Evolutionary conservation across 192 early-diverging fungal species (phyloP).

Genomic region (Linnemannia exigua): DNA sequence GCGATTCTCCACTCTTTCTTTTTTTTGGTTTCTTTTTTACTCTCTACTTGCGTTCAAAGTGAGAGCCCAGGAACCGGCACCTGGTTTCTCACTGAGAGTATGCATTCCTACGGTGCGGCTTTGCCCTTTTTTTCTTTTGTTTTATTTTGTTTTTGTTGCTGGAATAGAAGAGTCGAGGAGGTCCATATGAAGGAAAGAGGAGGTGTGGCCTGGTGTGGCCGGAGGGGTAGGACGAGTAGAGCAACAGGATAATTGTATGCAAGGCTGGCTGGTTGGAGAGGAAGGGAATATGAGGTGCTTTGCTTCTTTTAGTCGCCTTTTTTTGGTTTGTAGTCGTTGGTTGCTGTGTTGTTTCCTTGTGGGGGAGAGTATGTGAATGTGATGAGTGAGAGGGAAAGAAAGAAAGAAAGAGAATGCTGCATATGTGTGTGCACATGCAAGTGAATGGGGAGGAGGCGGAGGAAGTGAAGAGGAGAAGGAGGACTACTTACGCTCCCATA

Average conservation of each 20-base stretch:
- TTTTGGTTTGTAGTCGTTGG: not conserved
- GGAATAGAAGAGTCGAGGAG: not conserved
- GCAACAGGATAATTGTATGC: not conserved
- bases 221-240: not conserved
- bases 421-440: not conserved
- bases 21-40: not conserved
- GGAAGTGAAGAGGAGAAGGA: not conserved
- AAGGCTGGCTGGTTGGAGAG: not conserved
- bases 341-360: no score
- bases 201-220: not conserved
- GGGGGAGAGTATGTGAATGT: not conserved
- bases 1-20: not conserved
- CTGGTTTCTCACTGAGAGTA: not conserved
- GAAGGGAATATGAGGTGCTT: not conserved
- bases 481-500: constrained; percentile 43
- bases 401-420: not conserved
- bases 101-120: not conserved
- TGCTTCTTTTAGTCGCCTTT: not conserved
- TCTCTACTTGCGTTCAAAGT: no score
- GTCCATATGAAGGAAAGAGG: not conserved
- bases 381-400: no score
- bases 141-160: not conserved
- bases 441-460: not conserved
- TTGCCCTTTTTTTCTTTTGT: not conserved
- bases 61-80: not conserved